Percentiles rank a stretch among this genome's conserved stretches.
These are phyloP conservation scores for Myochromella boudieri DNA, from an alignment of 768 basidiomycete species.

Conservation along the genomic window DNA sequence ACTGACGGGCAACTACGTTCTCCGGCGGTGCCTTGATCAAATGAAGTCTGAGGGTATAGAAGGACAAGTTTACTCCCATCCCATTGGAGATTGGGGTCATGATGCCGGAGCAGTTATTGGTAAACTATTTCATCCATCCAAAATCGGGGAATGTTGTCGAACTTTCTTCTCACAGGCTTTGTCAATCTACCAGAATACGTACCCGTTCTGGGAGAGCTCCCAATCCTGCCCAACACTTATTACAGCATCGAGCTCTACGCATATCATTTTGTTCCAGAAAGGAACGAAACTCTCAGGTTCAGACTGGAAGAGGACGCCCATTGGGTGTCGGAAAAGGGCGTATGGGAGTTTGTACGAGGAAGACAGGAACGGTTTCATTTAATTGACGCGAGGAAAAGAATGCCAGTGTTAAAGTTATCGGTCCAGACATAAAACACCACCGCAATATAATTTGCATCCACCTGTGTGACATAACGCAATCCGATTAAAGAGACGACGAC, in stretches of 20 bases:
- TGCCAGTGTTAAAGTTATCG: slow-evolving; percentile 12
- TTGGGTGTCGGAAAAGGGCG: slow-evolving; percentile 35
- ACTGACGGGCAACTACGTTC: slow-evolving; percentile 46
- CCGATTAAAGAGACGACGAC: slow-evolving; percentile 5
- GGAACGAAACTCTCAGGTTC: slow-evolving; percentile 46
- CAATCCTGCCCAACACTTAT: slow-evolving; percentile 47
- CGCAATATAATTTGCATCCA: background rate
- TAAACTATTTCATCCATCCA: slow-evolving; percentile 14
- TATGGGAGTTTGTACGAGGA: slow-evolving; percentile 51
- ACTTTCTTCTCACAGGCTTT: slow-evolving; percentile 30
- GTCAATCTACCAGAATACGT: slow-evolving; percentile 44
- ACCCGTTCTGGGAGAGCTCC: slow-evolving; percentile 46
- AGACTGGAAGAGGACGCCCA: slow-evolving; percentile 44
- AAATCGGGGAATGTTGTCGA: background rate
- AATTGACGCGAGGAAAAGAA: slow-evolving; percentile 27
- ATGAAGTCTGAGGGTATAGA: slow-evolving; percentile 45
- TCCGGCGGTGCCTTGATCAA: slow-evolving; percentile 36
- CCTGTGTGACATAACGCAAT: background rate
- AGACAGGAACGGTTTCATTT: slow-evolving; percentile 49
- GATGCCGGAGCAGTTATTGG: slow-evolving; percentile 51
- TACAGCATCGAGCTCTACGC: slow-evolving; percentile 56
- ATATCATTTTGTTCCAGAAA: slow-evolving; percentile 47
- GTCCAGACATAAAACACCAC: slow-evolving; percentile 19
- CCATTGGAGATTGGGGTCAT: slow-evolving; percentile 59
- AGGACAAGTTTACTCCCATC: slow-evolving; percentile 52